Conservation (phyloP, 352 stramenopile species). For the Hyaloperonospora arabidopsidis region DNA sequence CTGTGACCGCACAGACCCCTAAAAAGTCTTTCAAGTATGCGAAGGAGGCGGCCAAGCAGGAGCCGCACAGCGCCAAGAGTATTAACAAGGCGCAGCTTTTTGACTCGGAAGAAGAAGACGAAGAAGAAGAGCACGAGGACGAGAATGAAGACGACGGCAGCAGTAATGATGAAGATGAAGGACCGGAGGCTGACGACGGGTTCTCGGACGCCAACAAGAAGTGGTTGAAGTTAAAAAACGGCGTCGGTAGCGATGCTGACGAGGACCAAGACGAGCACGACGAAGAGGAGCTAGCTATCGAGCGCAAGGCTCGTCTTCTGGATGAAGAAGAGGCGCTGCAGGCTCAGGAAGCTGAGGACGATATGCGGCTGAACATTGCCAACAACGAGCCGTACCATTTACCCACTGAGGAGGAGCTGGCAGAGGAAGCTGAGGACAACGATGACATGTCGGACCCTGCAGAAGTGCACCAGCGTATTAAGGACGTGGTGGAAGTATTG, state of each 20-base stretch:
- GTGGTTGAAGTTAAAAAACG: conserved; percentile 79
- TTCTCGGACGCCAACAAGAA: conserved; percentile 85
- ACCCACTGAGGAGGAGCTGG: conserved; percentile 71
- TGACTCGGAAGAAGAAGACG: conserved; percentile 54
- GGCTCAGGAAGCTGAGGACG: conserved; percentile 67
- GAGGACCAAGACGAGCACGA: conserved; percentile 37
- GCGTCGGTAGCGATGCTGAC: conserved; percentile 23
- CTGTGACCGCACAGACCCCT: conserved; percentile 7
- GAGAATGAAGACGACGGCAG: conserved; percentile 28
- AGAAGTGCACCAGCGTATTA: conserved; percentile 90
- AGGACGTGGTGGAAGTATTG: conserved; percentile 90
- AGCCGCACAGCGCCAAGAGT: conserved; percentile 27
- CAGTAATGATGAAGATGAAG: conserved; percentile 24
- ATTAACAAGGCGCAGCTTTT: conserved; percentile 57
- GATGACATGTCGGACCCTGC: conserved; percentile 58
- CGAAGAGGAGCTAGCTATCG: conserved; percentile 76
- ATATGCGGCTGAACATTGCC: conserved; percentile 82
- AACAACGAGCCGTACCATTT: conserved; percentile 81
- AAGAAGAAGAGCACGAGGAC: conserved; percentile 39
- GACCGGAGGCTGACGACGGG: conserved; percentile 46
- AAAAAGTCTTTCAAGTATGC: conserved; percentile 59
- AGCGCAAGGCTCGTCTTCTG: conserved; percentile 76
- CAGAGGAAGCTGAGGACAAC: conserved; percentile 40
- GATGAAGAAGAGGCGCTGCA: conserved; percentile 69
- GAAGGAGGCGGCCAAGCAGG: conserved; percentile 71